Percentiles rank a stretch among this genome's conserved stretches.
phyloP scores from a whole-genome alignment of 2,329 filamentous ascomycete species.

The Colletotrichum liriopes region DNA sequence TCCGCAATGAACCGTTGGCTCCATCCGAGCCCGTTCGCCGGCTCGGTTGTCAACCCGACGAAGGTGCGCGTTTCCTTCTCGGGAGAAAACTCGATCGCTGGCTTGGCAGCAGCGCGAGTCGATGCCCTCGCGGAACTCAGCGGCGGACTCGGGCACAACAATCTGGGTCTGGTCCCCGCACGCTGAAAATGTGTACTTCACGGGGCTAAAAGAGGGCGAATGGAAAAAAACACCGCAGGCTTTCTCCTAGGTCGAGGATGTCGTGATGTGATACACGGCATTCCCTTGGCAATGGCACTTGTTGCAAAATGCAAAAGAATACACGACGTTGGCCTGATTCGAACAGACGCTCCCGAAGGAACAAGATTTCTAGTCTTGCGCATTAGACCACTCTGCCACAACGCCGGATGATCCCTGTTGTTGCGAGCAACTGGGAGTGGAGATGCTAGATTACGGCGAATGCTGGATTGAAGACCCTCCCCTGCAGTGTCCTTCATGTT shows the following conservation, averaged over 20 bases:
- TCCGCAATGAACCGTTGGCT: not conserved
- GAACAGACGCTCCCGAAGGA: slow-evolving; percentile 39
- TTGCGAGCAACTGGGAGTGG: not conserved
- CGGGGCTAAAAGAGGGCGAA: not conserved
- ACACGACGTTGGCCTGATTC: slow-evolving; percentile 33
- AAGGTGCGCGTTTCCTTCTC: not conserved
- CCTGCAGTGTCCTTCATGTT: too few relatives aligned
- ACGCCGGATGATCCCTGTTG: slow-evolving; percentile 30
- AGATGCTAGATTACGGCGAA: fast-evolving
- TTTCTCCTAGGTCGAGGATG: too few relatives aligned
- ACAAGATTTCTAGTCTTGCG: slow-evolving; percentile 41
- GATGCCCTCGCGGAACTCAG: not conserved
- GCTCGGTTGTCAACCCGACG: not conserved
- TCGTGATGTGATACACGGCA: too few relatives aligned
- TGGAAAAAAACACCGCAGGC: not conserved
- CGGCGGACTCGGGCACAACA: not conserved
- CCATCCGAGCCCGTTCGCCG: not conserved
- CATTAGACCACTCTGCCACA: slow-evolving; percentile 40
- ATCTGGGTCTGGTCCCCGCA: not conserved
- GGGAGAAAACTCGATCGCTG: too few relatives aligned
- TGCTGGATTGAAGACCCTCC: not conserved
- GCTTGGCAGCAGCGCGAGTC: too few relatives aligned
- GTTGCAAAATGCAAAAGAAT: not conserved
- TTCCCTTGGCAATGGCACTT: not conserved
- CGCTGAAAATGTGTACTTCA: not conserved